Conservation (phyloP, 2,329 filamentous ascomycete genomes). For the Cryphonectria carpinicola region DNA sequence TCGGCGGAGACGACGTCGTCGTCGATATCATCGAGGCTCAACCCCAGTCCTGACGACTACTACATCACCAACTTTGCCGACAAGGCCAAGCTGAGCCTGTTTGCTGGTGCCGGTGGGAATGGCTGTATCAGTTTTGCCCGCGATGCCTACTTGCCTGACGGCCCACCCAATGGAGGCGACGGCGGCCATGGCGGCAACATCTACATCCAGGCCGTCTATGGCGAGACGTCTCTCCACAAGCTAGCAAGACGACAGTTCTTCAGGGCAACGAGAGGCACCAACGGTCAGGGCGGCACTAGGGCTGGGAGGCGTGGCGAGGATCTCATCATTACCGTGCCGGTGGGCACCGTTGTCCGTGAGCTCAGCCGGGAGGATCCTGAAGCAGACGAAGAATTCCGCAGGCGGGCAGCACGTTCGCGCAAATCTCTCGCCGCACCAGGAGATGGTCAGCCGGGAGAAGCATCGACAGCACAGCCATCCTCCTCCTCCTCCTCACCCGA, state of each 20-base stretch:
- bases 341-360: conserved; percentile 89
- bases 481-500: conserved; percentile 39
- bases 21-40: conserved; percentile 63
- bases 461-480: conserved; percentile 36
- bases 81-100: conserved; percentile 75
- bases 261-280: conserved; percentile 75
- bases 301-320: conserved; percentile 85
- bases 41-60: conserved; percentile 85
- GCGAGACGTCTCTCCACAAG: conserved; percentile 93
- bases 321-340: conserved; percentile 84
- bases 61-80: conserved; percentile 83
- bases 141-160: conserved; percentile 86
- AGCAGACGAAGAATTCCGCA: conserved; percentile 60
- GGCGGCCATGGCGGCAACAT: conserved; percentile 90
- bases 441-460: conserved; percentile 34
- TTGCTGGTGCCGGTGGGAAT: conserved; percentile 81
- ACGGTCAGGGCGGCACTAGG: conserved; percentile 74
- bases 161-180: conserved; percentile 92
- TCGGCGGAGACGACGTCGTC: conserved; percentile 32
- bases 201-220: conserved; percentile 90
- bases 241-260: conserved; percentile 76
- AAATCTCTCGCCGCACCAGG: conserved; percentile 29
- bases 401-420: conserved; percentile 38
- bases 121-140: conserved; percentile 94
- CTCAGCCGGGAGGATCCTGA: conserved; percentile 77